Evolutionary conservation across 352 stramenopile genomes (phyloP).

Genomic region (Phytopythium boreale): DNA sequence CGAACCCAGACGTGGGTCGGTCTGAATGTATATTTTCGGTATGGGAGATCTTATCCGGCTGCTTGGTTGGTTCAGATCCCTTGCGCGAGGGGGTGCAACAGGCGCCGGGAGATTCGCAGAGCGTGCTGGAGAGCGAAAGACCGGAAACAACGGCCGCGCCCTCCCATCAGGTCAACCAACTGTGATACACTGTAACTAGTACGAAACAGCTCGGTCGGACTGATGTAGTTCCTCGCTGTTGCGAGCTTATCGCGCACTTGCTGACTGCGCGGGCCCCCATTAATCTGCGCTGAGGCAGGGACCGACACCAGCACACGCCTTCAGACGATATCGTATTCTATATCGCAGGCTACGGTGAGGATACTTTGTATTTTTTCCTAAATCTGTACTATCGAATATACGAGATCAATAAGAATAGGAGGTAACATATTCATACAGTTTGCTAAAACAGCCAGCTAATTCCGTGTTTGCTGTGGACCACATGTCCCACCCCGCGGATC

Average conservation of each 20-base stretch:
- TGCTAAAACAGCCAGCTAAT: not conserved
- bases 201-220: too few relatives aligned
- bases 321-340: not conserved
- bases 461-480: not conserved
- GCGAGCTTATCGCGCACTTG: not conserved
- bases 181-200: too few relatives aligned
- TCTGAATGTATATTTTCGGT: not conserved
- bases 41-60: not conserved
- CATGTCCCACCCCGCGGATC: slow-evolving; percentile 2
- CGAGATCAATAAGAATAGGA: not conserved
- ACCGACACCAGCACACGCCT: not conserved
- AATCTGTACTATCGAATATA: not conserved
- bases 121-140: not conserved
- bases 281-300: slow-evolving; percentile 5
- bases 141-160: not conserved
- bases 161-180: too few relatives aligned
- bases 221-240: too few relatives aligned
- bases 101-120: not conserved
- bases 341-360: not conserved
- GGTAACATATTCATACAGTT: not conserved
- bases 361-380: not conserved
- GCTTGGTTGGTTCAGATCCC: not conserved
- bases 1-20: not conserved
- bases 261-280: not conserved
- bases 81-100: not conserved